Evolutionary conservation across 1,139 yeast genomes (phyloP).

Genomic region (Yamadazyma diddensiae): DNA sequence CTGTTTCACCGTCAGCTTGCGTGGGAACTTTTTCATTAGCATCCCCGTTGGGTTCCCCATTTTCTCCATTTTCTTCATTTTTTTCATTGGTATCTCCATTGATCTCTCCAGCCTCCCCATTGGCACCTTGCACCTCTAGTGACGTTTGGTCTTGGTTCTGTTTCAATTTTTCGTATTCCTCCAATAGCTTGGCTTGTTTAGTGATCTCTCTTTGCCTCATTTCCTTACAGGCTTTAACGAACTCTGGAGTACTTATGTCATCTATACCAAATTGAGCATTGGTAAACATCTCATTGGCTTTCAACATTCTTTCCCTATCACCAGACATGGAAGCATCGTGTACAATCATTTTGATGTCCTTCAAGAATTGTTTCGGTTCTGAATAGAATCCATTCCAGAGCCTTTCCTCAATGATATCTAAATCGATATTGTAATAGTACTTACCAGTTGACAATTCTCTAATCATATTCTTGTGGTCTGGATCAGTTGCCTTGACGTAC

Average conservation of each 20-base stretch:
- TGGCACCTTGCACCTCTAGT: neutral
- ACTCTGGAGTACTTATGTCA: conserved; percentile 75
- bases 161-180: conserved; percentile 16
- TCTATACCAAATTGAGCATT: conserved; percentile 95
- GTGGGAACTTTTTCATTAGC: neutral
- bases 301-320: conserved; percentile 81
- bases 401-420: conserved; percentile 91
- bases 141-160: neutral
- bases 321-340: conserved; percentile 71
- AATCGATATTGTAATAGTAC: conserved; percentile 79
- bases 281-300: conserved; percentile 94
- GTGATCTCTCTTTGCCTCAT: conserved; percentile 66
- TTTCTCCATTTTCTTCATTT: conserved; percentile 41
- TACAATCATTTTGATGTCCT: conserved; percentile 81
- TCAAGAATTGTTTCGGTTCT: conserved; percentile 86
- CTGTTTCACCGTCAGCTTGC: neutral
- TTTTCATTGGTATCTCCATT: conserved; percentile 29
- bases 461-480: conserved; percentile 60
- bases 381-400: conserved; percentile 95
- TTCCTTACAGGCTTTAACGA: conserved; percentile 72
- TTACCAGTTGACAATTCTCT: conserved; percentile 73
- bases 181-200: conserved; percentile 47
- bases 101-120: conserved; percentile 1
- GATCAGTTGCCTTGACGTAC: conserved; percentile 59
- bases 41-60: neutral